These are phyloP conservation scores for Pythium dissotocum DNA, from an alignment of 352 stramenopile genomes.

Conservation along the genomic window DNA sequence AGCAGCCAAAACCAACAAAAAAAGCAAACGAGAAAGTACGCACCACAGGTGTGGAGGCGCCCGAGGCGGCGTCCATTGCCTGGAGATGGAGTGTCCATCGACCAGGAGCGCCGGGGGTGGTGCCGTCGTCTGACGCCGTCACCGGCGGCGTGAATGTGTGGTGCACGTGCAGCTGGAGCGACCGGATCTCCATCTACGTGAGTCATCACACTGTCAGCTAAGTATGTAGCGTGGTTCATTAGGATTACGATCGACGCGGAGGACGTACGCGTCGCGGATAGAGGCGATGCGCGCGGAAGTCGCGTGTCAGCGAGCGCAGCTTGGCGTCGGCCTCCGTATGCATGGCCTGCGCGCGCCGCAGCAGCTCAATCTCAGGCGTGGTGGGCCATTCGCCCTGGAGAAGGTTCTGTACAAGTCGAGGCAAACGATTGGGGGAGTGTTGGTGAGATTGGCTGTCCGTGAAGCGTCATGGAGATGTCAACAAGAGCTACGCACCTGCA, in stretches of 20 bases:
- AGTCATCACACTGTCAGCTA: neutral
- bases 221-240: neutral
- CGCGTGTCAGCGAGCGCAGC: slow-evolving; percentile 47
- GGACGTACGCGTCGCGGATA: slow-evolving; percentile 34
- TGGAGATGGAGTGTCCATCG: slow-evolving; percentile 71
- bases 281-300: slow-evolving; percentile 59
- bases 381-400: slow-evolving; percentile 55
- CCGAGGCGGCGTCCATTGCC: slow-evolving; percentile 40
- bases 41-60: slow-evolving; percentile 42
- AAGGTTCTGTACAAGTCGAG: slow-evolving; percentile 37
- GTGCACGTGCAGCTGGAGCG: slow-evolving; percentile 56
- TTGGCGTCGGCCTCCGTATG: slow-evolving; percentile 48
- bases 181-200: slow-evolving; percentile 51
- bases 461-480: neutral
- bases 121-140: slow-evolving; percentile 31
- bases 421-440: neutral
- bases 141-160: slow-evolving; percentile 61
- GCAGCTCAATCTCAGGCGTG: slow-evolving; percentile 52
- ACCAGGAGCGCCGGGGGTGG: slow-evolving; percentile 33
- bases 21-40: slow-evolving; percentile 6
- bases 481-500: slow-evolving; percentile 1
- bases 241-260: neutral
- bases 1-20: neutral
- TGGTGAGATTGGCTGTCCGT: too few species aligned
- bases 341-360: slow-evolving; percentile 45